A percentile compares a stretch with the other conserved stretches of the same genome.
phyloP scores from a whole-genome alignment of 2,329 filamentous ascomycete species.

The Leptodontidium sp. region DNA sequence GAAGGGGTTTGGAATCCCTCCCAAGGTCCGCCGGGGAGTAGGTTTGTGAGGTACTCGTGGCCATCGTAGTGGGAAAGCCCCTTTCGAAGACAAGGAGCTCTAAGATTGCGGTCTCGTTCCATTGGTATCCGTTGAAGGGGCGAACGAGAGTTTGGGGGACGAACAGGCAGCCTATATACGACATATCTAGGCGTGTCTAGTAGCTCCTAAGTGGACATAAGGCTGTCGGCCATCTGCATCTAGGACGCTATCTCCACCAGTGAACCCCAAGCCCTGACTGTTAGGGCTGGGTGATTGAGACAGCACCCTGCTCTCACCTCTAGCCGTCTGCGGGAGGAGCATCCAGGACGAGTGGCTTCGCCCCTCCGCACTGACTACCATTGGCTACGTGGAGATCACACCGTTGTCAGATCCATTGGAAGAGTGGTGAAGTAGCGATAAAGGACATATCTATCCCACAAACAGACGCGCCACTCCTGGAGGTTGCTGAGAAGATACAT shows the following conservation, averaged over 20 bases:
- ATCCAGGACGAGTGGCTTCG: slow-evolving; percentile 22
- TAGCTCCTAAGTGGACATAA: slow-evolving; percentile 41
- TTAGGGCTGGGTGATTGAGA: slow-evolving; percentile 26
- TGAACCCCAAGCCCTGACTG: slow-evolving; percentile 30
- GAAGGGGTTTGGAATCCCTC: slow-evolving; percentile 20
- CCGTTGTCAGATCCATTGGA: slow-evolving; percentile 28
- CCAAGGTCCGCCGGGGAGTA: slow-evolving; percentile 14
- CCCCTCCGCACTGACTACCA: slow-evolving; percentile 24
- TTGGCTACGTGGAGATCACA: slow-evolving; percentile 32
- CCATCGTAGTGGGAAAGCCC: background rate
- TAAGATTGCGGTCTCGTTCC: slow-evolving; percentile 26
- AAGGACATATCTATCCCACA: slow-evolving; percentile 27
- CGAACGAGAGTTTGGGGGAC: slow-evolving; percentile 29
- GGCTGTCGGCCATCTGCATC: slow-evolving; percentile 40
- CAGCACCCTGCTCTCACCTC: slow-evolving; percentile 31
- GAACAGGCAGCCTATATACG: slow-evolving; percentile 39
- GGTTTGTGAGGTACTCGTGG: slow-evolving; percentile 17
- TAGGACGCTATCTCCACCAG: slow-evolving; percentile 40
- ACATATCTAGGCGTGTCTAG: slow-evolving; percentile 31
- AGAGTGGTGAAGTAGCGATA: slow-evolving; percentile 25
- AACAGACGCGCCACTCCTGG: slow-evolving; percentile 32
- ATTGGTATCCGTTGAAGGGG: slow-evolving; percentile 33
- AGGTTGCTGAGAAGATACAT: slow-evolving; percentile 30
- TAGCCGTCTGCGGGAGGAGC: slow-evolving; percentile 33
- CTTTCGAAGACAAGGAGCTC: slow-evolving; percentile 18